Evolutionary conservation across 163 green algal genomes (phyloP).

Genomic region (Scenedesmus sp.): DNA sequence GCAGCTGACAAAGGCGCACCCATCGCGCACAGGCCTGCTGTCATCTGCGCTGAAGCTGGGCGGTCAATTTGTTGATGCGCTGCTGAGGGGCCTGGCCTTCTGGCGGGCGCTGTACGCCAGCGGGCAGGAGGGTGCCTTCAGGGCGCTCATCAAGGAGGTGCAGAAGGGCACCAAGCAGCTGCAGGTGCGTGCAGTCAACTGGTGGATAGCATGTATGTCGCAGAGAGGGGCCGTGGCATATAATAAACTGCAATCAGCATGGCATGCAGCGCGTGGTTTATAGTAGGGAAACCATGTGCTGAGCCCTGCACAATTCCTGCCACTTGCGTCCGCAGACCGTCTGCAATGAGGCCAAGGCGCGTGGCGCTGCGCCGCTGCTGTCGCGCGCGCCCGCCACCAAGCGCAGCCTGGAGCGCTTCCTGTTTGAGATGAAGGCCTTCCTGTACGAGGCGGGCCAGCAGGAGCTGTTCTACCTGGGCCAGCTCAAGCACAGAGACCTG

Average conservation of each 20-base stretch:
- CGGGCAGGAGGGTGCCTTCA: constrained; percentile 15
- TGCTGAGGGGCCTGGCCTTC: constrained; percentile 35
- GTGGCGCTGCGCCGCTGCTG: constrained; percentile 6
- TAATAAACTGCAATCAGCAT: no score
- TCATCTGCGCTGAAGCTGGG: constrained; percentile 9
- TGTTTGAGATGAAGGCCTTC: constrained; percentile 52
- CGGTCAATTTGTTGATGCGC: constrained; percentile 29
- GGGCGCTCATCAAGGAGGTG: constrained; percentile 21
- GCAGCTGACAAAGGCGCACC: constrained; percentile 35
- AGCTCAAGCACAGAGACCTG: constrained; percentile 51
- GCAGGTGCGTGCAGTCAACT: constrained; percentile 31
- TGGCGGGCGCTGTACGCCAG: constrained; percentile 24
- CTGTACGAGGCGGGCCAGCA: constrained; percentile 12
- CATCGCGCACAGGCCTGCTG: constrained; percentile 23
- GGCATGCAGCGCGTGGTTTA: no score
- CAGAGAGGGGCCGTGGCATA: no score
- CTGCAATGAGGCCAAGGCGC: constrained; percentile 48
- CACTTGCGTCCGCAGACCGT: constrained; percentile 20
- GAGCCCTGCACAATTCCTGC: no score
- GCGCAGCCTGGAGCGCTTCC: constrained; percentile 43
- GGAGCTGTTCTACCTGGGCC: constrained; percentile 34
- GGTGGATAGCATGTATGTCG: no score
- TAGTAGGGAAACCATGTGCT: no score
- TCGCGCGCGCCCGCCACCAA: constrained; percentile 35
- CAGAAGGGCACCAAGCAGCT: constrained; percentile 48